phyloP scores from a whole-genome alignment of 1,284 basidiomycete genomes.

The Ganoderma lucidum region DNA sequence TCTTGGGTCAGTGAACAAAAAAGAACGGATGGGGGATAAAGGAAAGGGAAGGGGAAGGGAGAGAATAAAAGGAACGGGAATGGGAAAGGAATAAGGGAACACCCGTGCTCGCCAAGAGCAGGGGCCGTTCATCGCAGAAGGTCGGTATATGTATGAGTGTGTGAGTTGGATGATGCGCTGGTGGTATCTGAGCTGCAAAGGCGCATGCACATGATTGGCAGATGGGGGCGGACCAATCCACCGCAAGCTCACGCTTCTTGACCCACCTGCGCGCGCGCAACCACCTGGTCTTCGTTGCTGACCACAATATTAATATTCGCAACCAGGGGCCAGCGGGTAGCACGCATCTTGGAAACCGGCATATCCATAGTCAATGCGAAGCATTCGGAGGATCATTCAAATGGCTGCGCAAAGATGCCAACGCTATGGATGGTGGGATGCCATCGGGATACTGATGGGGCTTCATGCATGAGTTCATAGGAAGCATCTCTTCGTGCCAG shows the following conservation, averaged over 20 bases:
- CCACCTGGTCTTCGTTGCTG: background rate
- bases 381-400: background rate
- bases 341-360: constrained; percentile 13
- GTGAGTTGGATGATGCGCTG: background rate
- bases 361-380: constrained; percentile 12
- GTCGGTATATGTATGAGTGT: constrained; percentile 10
- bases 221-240: background rate
- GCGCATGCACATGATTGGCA: background rate
- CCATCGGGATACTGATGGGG: background rate
- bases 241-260: background rate
- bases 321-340: constrained; percentile 2
- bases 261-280: background rate
- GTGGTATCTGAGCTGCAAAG: background rate
- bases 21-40: background rate
- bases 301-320: background rate
- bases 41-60: background rate
- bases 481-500: background rate
- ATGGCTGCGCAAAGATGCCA: background rate
- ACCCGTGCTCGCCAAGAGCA: constrained; percentile 10
- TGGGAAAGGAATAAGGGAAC: background rate
- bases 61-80: background rate
- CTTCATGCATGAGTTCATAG: background rate
- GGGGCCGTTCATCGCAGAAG: background rate
- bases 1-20: constrained; percentile 24
- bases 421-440: background rate